Percentiles rank a stretch among this genome's conserved stretches.
These are phyloP conservation scores for Claviceps monticola DNA, from an alignment of 2,329 filamentous ascomycete species.

Conservation along the genomic window DNA sequence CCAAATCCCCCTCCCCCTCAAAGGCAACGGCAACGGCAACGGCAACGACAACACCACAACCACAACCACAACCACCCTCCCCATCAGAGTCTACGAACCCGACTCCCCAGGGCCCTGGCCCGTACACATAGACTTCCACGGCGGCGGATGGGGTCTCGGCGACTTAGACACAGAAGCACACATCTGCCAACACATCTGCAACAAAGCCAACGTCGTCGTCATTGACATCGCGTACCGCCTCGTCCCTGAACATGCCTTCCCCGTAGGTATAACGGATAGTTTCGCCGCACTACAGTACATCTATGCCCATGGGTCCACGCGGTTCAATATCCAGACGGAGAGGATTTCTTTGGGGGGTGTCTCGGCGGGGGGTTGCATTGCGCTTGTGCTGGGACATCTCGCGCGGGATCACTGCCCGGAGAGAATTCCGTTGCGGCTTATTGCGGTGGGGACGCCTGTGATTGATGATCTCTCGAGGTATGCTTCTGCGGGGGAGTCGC, in stretches of 20 bases:
- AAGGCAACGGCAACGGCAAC: conserved; percentile 13
- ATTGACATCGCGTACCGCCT: conserved; percentile 39
- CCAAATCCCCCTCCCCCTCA: conserved; percentile 16
- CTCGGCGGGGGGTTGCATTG: conserved; percentile 29
- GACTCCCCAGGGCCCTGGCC: conserved; percentile 26
- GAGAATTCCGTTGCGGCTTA: conserved; percentile 21
- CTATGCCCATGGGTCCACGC: conserved; percentile 17
- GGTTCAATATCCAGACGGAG: conserved; percentile 24
- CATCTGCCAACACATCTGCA: conserved; percentile 33
- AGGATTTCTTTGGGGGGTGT: conserved; percentile 30
- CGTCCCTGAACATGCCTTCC: conserved; percentile 34
- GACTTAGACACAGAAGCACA: conserved; percentile 35
- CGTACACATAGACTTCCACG: conserved; percentile 35
- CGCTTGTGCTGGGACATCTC: conserved; percentile 24
- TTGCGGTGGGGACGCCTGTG: conserved; percentile 25
- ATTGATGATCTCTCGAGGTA: conserved; percentile 27
- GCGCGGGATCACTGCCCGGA: conserved; percentile 21
- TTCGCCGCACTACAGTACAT: conserved; percentile 30
- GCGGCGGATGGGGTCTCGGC: conserved; percentile 35
- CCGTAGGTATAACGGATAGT: conserved; percentile 33
- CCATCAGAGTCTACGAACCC: conserved; percentile 31
- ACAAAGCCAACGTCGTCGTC: conserved; percentile 28
- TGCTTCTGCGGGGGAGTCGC: conserved; percentile 20
- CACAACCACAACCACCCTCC: conserved; percentile 8
- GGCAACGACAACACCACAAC: conserved; percentile 16